These are phyloP conservation scores for Cylindrotheca closterium DNA, from an alignment of 108 stramenopile species.

Conservation along the genomic window DNA sequence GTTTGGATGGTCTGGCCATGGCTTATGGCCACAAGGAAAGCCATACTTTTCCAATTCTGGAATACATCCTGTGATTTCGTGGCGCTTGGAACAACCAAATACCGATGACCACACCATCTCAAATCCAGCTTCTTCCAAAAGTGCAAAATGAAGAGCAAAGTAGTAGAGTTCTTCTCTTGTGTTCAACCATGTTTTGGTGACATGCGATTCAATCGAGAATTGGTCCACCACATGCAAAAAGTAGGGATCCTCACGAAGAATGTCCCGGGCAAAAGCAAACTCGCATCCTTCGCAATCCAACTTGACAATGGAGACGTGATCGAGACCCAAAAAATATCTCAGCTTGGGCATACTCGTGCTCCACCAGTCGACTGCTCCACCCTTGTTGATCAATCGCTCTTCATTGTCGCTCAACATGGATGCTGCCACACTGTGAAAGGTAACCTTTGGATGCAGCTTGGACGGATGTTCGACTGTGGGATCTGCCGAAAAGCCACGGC, in stretches of 20 bases:
- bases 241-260: slow-evolving; percentile 53
- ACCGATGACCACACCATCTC: slow-evolving; percentile 31
- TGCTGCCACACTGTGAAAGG: slow-evolving; percentile 63
- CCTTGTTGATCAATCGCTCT: slow-evolving; percentile 48
- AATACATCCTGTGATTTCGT: slow-evolving; percentile 52
- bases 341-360: slow-evolving; percentile 41
- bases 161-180: slow-evolving; percentile 57
- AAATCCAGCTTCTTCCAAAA: slow-evolving; percentile 72
- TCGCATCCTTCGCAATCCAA: slow-evolving; percentile 70
- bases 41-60: slow-evolving; percentile 38
- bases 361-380: slow-evolving; percentile 51
- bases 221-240: slow-evolving; percentile 60
- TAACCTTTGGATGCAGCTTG: slow-evolving; percentile 49
- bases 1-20: slow-evolving; percentile 39
- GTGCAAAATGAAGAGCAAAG: slow-evolving; percentile 48
- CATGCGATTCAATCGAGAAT: slow-evolving; percentile 62
- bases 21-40: slow-evolving; percentile 48
- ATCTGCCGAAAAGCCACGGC: slow-evolving; percentile 67
- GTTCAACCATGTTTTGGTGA: slow-evolving; percentile 57
- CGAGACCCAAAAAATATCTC: slow-evolving; percentile 34
- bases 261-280: slow-evolving; percentile 58
- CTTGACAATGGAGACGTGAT: slow-evolving; percentile 46
- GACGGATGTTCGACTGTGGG: slow-evolving; percentile 62
- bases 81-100: slow-evolving; percentile 46
- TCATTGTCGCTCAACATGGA: slow-evolving; percentile 51